Conservation (phyloP, 2,329 filamentous ascomycete species). For the Coniochaeta hoffmannii region DNA sequence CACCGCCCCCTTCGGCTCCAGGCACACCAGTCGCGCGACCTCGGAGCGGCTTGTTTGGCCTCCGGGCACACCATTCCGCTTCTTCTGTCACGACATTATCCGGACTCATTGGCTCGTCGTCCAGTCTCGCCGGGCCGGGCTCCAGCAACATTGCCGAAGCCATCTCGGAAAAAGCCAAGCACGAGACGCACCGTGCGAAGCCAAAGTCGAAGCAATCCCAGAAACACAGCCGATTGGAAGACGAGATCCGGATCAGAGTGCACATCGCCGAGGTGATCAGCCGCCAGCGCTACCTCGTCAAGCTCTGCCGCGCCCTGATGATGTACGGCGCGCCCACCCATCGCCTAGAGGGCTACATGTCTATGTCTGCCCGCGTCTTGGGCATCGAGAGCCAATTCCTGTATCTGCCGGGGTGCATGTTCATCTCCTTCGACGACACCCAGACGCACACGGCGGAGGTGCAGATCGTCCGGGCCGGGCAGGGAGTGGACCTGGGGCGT, state of each 20-base stretch:
- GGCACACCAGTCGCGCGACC: conserved; percentile 20
- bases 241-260: conserved; percentile 39
- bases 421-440: conserved; percentile 79
- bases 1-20: conserved; percentile 28
- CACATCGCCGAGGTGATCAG: conserved; percentile 64
- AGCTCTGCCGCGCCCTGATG: conserved; percentile 82
- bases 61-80: conserved; percentile 24
- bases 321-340: conserved; percentile 85
- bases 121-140: conserved; percentile 41
- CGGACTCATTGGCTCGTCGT: conserved; percentile 46
- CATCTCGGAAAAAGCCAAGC: conserved; percentile 35
- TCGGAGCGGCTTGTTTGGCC: conserved; percentile 31
- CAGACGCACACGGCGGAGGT: conserved; percentile 72
- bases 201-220: conserved; percentile 8
- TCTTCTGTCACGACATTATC: conserved; percentile 37
- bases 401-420: conserved; percentile 89
- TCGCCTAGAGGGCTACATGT: conserved; percentile 85
- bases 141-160: conserved; percentile 34
- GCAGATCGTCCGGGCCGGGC: conserved; percentile 60
- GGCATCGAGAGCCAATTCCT: conserved; percentile 86
- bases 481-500: conserved; percentile 67
- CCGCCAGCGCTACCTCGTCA: conserved; percentile 75
- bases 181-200: conserved; percentile 11
- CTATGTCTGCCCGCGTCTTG: conserved; percentile 80
- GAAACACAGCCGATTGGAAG: conserved; percentile 15